Conservation (phyloP, 345 rosid species). For the Melaleuca alternifolia region DNA sequence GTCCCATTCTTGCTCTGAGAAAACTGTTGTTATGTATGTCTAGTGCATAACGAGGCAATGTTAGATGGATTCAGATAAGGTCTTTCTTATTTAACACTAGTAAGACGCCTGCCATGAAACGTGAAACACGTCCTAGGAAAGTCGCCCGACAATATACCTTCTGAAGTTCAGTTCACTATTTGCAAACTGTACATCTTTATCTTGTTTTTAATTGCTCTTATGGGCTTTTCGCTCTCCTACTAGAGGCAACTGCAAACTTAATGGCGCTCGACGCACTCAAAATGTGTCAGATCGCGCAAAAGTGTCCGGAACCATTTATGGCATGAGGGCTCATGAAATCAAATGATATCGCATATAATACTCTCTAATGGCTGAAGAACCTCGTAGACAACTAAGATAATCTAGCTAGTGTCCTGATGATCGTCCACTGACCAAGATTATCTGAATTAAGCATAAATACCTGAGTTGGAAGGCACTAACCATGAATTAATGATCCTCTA, state of each 20-base stretch:
- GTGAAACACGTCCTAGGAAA: neutral
- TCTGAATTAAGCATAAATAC: neutral
- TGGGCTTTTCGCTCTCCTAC: neutral
- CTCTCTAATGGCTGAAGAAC: neutral
- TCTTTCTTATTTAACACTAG: neutral
- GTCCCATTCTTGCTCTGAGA: neutral
- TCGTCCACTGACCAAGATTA: neutral
- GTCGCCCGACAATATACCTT: neutral
- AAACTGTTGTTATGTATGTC: neutral
- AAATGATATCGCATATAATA: neutral
- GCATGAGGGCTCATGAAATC: neutral
- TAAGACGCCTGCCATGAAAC: neutral
- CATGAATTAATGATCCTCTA: neutral
- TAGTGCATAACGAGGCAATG: neutral
- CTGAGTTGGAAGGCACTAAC: slow-evolving; percentile 9
- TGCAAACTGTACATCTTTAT: neutral
- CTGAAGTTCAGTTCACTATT: neutral
- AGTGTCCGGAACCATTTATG: neutral
- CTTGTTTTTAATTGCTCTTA: neutral
- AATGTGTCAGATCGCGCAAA: neutral
- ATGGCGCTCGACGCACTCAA: neutral
- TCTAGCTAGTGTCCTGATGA: neutral
- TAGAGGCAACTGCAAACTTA: neutral
- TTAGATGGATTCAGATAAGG: neutral
- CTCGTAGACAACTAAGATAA: neutral